These are phyloP conservation scores for Simplicillium sp. DNA, from an alignment of 2,329 filamentous ascomycete genomes.

Conservation along the genomic window DNA sequence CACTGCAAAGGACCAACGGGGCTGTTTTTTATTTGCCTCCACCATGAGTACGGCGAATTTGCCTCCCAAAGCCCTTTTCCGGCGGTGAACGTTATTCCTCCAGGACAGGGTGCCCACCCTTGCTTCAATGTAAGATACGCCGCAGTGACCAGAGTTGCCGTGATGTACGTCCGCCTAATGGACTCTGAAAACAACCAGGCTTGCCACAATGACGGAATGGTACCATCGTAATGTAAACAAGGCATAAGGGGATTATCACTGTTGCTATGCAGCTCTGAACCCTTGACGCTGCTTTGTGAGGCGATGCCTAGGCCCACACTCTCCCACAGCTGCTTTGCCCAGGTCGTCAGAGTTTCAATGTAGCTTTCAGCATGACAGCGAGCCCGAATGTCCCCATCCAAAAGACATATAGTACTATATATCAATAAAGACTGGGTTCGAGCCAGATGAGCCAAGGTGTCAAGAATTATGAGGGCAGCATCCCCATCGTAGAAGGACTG, in stretches of 20 bases:
- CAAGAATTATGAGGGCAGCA: not conserved
- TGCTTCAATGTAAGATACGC: conserved; percentile 9
- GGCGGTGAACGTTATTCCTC: conserved; percentile 12
- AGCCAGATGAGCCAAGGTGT: conserved; percentile 2
- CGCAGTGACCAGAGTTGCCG: conserved; percentile 8
- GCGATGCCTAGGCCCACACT: not conserved
- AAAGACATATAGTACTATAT: conserved; percentile 4
- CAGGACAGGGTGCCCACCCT: conserved; percentile 8
- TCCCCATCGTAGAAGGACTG: not conserved
- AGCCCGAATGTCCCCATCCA: conserved; percentile 6
- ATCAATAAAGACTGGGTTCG: conserved; percentile 5
- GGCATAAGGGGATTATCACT: not conserved
- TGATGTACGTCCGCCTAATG: conserved; percentile 13
- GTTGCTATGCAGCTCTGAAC: not conserved
- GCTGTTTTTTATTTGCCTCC: not conserved
- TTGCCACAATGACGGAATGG: conserved; percentile 8
- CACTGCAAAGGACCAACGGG: not conserved
- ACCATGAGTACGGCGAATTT: conserved; percentile 6
- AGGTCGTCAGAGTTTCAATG: not conserved
- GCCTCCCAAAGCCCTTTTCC: conserved; percentile 13
- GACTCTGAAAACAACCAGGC: conserved; percentile 14
- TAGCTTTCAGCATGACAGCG: conserved; percentile 2
- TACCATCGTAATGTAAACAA: conserved; percentile 1
- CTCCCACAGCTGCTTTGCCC: conserved; percentile 1
- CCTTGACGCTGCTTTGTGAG: not conserved